Evolutionary conservation across 2,329 filamentous ascomycete genomes (phyloP).

Genomic region (Phyllosticta citribraziliensis): DNA sequence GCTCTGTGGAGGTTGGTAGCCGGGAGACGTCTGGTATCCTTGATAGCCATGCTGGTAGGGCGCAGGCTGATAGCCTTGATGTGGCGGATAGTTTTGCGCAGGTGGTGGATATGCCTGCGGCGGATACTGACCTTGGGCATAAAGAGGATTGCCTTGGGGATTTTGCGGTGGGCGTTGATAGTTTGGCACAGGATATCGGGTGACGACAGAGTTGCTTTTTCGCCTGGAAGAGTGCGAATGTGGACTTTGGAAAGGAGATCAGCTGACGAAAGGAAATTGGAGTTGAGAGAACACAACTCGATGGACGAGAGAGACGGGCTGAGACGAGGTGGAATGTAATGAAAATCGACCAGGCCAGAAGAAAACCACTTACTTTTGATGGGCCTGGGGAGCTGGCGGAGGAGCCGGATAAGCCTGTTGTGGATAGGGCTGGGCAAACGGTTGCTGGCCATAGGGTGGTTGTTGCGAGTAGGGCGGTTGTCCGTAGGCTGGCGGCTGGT

Average conservation of each 20-base stretch:
- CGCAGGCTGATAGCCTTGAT: slow-evolving; percentile 13
- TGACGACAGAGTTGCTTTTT: slow-evolving; percentile 40
- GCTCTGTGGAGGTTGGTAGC: slow-evolving; percentile 15
- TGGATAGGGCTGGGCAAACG: slow-evolving; percentile 21
- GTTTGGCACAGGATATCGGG: slow-evolving; percentile 39
- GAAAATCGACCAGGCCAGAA: background rate
- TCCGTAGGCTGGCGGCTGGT: slow-evolving; percentile 22
- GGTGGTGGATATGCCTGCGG: slow-evolving; percentile 16
- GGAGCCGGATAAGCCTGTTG: slow-evolving; percentile 5
- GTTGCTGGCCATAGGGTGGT: slow-evolving; percentile 10
- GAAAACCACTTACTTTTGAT: slow-evolving; percentile 22
- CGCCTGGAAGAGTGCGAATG: slow-evolving; percentile 30
- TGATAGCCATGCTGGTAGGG: slow-evolving; percentile 18
- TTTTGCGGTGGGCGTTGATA: slow-evolving; percentile 25
- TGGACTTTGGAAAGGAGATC: slow-evolving; percentile 6
- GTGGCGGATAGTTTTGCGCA: slow-evolving; percentile 16
- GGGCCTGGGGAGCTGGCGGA: slow-evolving; percentile 14
- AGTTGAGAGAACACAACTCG: background rate
- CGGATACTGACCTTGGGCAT: slow-evolving; percentile 15
- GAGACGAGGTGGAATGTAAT: background rate
- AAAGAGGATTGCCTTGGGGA: slow-evolving; percentile 8
- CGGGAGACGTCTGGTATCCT: slow-evolving; percentile 9
- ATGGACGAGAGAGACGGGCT: background rate
- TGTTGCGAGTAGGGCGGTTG: slow-evolving; percentile 15
- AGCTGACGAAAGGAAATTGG: background rate